Percentiles rank a stretch among this genome's conserved stretches.
phyloP scores from a whole-genome alignment of 1,284 basidiomycete species.

The Tetrapyrgos nigripes region DNA sequence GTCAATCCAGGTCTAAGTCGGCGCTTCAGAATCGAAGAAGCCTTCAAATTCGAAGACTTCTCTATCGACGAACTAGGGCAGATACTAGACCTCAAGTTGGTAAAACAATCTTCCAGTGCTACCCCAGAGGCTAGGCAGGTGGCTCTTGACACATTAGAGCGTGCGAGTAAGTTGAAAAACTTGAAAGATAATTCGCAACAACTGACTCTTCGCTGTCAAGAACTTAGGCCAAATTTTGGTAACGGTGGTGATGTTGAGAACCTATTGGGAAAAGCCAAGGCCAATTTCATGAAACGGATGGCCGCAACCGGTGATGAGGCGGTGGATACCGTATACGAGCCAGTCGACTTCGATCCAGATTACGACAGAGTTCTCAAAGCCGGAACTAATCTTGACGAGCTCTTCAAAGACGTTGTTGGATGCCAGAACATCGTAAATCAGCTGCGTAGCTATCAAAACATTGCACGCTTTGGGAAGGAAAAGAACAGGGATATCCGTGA shows the following conservation, averaged over 20 bases:
- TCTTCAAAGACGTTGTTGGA: slow-evolving; percentile 69
- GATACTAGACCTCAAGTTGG: slow-evolving; percentile 62
- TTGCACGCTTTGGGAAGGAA: slow-evolving; percentile 49
- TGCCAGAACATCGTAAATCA: slow-evolving; percentile 57
- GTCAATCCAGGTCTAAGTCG: slow-evolving; percentile 70
- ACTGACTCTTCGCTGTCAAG: not conserved
- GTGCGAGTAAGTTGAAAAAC: slow-evolving; percentile 49
- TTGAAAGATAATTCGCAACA: not conserved
- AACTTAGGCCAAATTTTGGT: slow-evolving; percentile 66
- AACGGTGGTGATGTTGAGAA: slow-evolving; percentile 76
- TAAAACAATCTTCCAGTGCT: slow-evolving; percentile 59
- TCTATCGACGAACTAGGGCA: slow-evolving; percentile 54
- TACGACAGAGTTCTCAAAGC: slow-evolving; percentile 57
- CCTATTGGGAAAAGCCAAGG: slow-evolving; percentile 59
- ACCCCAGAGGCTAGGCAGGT: slow-evolving; percentile 60
- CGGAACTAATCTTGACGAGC: slow-evolving; percentile 52
- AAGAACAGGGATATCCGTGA: slow-evolving; percentile 49
- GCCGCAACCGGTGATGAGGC: slow-evolving; percentile 33
- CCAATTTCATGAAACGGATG: slow-evolving; percentile 53
- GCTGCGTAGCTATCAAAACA: slow-evolving; percentile 56
- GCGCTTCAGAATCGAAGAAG: slow-evolving; percentile 69
- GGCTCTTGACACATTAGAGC: slow-evolving; percentile 58
- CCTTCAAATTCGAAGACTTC: slow-evolving; percentile 72
- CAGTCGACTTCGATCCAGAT: slow-evolving; percentile 68
- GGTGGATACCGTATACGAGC: slow-evolving; percentile 54